Evolutionary conservation across 805 yeast species (phyloP).

Genomic region (Cyberlindnera mississippiensis): DNA sequence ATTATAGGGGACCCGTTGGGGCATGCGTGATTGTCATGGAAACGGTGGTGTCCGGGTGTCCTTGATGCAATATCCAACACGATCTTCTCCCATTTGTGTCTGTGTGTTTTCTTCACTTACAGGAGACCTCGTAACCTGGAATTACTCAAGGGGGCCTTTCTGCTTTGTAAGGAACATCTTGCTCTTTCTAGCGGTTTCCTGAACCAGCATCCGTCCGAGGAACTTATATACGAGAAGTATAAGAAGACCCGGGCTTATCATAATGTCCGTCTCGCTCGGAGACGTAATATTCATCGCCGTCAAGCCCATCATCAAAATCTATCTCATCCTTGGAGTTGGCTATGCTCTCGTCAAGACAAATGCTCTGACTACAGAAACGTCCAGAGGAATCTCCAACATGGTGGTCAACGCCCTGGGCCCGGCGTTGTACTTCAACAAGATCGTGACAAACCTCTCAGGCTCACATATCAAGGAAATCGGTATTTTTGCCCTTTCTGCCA

Average conservation of each 20-base stretch:
- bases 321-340: constrained; percentile 22
- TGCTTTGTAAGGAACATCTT: too few species aligned
- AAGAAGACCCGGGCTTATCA: too few species aligned
- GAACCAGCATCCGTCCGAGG: too few species aligned
- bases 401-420: constrained; percentile 53
- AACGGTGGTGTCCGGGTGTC: not conserved
- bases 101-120: too few species aligned
- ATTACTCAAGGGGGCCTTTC: too few species aligned
- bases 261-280: constrained; percentile 12
- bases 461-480: constrained; percentile 52
- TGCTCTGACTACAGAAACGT: constrained; percentile 46
- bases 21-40: too few species aligned
- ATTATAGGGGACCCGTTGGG: too few species aligned
- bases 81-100: too few species aligned
- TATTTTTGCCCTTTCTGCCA: constrained; percentile 29
- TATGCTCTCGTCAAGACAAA: constrained; percentile 21
- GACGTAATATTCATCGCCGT: constrained; percentile 23
- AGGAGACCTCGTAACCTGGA: too few species aligned
- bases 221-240: too few species aligned
- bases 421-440: constrained; percentile 48
- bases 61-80: too few species aligned
- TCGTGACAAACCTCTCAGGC: constrained; percentile 47
- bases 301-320: constrained; percentile 27
- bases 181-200: too few species aligned
- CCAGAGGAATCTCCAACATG: constrained; percentile 47